Evolutionary conservation across 768 basidiomycete genomes (phyloP).

Genomic region (Leccinellum luteum): DNA sequence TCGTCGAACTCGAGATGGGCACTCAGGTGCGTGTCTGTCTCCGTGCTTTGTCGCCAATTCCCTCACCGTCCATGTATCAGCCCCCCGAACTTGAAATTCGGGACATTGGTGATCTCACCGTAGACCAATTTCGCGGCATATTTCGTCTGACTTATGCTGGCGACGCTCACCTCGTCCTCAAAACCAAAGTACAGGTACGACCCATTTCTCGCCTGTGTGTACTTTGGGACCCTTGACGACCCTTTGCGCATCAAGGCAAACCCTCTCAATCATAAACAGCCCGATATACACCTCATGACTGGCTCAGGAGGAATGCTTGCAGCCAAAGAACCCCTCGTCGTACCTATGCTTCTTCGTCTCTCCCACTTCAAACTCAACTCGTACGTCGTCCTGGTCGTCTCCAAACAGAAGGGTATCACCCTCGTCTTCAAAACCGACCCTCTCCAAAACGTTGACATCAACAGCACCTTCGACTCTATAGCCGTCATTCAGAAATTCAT

Average conservation of each 20-base stretch:
- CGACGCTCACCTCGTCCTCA: constrained; percentile 82
- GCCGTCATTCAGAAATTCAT: constrained; percentile 98
- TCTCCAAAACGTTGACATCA: constrained; percentile 95
- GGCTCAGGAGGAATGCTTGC: constrained; percentile 87
- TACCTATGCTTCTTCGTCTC: constrained; percentile 96
- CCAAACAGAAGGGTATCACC: constrained; percentile 96
- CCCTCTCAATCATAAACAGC: constrained; percentile 89
- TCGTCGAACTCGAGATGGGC: constrained; percentile 99
- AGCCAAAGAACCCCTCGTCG: constrained; percentile 91
- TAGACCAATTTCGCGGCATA: constrained; percentile 95
- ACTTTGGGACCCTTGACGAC: constrained; percentile 7
- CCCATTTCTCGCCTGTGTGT: not conserved
- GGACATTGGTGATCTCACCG: constrained; percentile 95
- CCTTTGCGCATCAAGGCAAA: constrained; percentile 63
- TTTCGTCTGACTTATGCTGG: constrained; percentile 94
- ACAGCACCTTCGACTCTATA: constrained; percentile 96
- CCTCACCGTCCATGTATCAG: constrained; percentile 38
- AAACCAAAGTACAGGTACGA: constrained; percentile 89
- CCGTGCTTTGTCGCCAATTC: not conserved
- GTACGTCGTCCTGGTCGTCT: constrained; percentile 96
- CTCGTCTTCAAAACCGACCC: constrained; percentile 99
- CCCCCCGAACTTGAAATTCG: constrained; percentile 96
- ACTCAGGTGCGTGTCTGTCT: constrained; percentile 63
- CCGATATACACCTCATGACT: constrained; percentile 83
- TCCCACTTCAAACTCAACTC: constrained; percentile 94